Percentiles rank a stretch among this genome's conserved stretches.
Conservation (phyloP, 2,329 filamentous ascomycete species). For the Botrytis hyacinthi region DNA sequence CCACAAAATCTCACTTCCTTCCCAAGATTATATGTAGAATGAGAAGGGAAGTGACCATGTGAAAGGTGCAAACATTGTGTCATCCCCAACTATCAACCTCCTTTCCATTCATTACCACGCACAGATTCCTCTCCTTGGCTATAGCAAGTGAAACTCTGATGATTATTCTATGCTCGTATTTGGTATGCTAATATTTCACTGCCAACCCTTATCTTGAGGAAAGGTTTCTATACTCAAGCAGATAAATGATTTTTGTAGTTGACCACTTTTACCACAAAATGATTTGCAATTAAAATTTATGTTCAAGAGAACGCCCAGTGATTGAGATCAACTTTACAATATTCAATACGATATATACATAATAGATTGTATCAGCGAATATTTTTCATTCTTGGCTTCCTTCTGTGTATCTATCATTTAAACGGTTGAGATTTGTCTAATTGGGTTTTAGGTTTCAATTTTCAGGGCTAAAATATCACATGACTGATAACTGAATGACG, state of each 20-base stretch:
- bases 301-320: background rate
- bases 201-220: background rate
- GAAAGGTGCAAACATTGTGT: background rate
- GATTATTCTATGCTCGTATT: background rate
- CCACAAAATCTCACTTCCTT: background rate
- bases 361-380: background rate
- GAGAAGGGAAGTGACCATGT: background rate
- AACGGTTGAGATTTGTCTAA: slow-evolving; percentile 16
- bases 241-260: background rate
- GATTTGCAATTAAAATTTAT: background rate
- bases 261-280: background rate
- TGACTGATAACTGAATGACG: slow-evolving; percentile 9
- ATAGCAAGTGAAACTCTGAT: background rate
- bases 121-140: background rate
- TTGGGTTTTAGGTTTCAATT: slow-evolving; percentile 13
- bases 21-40: background rate
- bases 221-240: background rate
- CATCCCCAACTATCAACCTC: background rate
- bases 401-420: slow-evolving; percentile 12
- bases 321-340: background rate
- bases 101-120: background rate
- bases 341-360: background rate
- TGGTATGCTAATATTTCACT: background rate
- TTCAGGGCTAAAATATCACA: slow-evolving; percentile 22
- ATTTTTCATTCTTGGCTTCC: background rate